phyloP scores from a whole-genome alignment of 1,139 yeast species.

The Suhomyces yuchorum region DNA sequence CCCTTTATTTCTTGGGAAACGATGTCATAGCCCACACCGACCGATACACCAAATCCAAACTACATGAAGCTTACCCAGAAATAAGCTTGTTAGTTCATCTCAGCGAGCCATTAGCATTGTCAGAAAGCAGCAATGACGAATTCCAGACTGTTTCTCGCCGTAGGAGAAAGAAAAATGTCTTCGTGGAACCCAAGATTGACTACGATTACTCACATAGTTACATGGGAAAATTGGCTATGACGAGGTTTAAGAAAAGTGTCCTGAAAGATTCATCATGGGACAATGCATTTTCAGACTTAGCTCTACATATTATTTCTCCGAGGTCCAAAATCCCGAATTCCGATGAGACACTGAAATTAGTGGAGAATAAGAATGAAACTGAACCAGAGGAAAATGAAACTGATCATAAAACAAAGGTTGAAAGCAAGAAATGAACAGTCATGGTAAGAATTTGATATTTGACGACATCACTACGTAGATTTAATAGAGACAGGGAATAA shows the following conservation, averaged over 20 bases:
- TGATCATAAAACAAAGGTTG: too few relatives aligned
- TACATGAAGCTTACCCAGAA: conserved; percentile 43
- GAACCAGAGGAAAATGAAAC: too few relatives aligned
- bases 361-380: too few relatives aligned
- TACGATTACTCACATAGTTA: conserved; percentile 38
- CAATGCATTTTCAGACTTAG: conserved; percentile 56
- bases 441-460: too few relatives aligned
- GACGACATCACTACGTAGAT: background rate
- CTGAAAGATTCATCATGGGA: conserved; percentile 45
- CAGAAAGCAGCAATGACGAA: conserved; percentile 23
- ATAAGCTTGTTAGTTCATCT: conserved; percentile 45
- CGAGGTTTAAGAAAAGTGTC: conserved; percentile 18
- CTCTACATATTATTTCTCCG: conserved; percentile 35
- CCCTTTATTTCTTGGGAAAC: conserved; percentile 48
- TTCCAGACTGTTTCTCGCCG: conserved; percentile 33
- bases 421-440: too few relatives aligned
- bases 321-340: background rate
- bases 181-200: conserved; percentile 36
- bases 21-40: conserved; percentile 55
- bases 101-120: conserved; percentile 6
- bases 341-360: background rate
- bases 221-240: conserved; percentile 28
- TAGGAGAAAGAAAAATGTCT: conserved; percentile 26
- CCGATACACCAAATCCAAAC: conserved; percentile 43
- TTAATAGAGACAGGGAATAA: conserved; percentile 1